phyloP scores from a whole-genome alignment of 1,284 basidiomycete species.

The Fomes fomentarius region DNA sequence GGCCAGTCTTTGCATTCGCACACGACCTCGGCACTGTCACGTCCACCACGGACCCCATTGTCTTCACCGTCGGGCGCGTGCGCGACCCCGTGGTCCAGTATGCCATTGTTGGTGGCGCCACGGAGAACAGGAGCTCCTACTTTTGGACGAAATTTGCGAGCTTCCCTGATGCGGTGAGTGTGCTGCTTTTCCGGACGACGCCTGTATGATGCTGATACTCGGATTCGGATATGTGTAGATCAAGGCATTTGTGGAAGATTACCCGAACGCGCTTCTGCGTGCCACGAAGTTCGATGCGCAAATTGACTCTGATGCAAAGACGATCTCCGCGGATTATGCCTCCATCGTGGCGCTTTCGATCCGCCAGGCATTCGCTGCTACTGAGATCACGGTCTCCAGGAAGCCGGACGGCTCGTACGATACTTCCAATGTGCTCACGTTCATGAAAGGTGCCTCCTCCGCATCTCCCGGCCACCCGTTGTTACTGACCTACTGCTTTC shows the following conservation, averaged over 20 bases:
- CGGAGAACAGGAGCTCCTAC: constrained; percentile 50
- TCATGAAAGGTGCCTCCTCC: constrained; percentile 58
- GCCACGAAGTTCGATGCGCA: constrained; percentile 57
- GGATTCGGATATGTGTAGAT: constrained; percentile 51
- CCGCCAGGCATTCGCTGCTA: constrained; percentile 61
- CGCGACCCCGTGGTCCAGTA: constrained; percentile 62
- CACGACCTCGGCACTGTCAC: constrained; percentile 54
- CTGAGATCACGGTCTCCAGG: constrained; percentile 63
- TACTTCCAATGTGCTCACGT: constrained; percentile 57
- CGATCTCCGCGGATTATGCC: constrained; percentile 61
- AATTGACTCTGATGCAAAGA: constrained; percentile 53
- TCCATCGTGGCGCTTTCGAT: constrained; percentile 59
- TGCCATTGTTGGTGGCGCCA: constrained; percentile 47
- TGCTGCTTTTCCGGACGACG: background rate
- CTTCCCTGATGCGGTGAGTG: constrained; percentile 45
- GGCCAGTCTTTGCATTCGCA: constrained; percentile 69
- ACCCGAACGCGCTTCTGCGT: constrained; percentile 45
- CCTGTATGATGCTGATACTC: background rate
- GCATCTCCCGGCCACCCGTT: background rate
- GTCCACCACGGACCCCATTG: constrained; percentile 42
- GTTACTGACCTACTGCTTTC: background rate
- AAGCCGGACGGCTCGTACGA: constrained; percentile 55
- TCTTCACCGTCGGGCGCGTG: constrained; percentile 60
- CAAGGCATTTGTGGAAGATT: constrained; percentile 57
- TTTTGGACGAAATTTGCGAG: constrained; percentile 55